Percentiles rank a stretch among this genome's conserved stretches.
Conservation (phyloP, 1,284 basidiomycete genomes). For the Cutaneotrichosporon spelunceum region DNA sequence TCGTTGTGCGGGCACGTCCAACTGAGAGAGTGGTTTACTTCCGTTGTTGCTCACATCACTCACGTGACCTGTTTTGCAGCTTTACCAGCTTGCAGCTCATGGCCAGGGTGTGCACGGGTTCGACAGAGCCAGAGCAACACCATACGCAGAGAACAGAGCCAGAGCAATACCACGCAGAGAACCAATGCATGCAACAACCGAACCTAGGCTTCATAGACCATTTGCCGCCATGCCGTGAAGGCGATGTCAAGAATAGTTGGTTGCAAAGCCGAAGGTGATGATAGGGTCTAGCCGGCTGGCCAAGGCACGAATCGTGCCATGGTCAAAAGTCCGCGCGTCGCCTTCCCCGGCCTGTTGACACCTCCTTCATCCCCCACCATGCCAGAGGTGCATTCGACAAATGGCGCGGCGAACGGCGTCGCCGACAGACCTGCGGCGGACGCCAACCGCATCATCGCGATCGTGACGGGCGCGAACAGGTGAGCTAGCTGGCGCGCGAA, state of each 20-base stretch:
- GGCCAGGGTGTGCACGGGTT: neutral
- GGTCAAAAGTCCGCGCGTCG: constrained; percentile 3
- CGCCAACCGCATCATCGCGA: constrained; percentile 51
- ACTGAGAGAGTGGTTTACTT: neutral
- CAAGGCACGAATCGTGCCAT: constrained; percentile 6
- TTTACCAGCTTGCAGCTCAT: too few relatives aligned
- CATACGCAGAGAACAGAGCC: too few relatives aligned
- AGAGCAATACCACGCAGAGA: too few relatives aligned
- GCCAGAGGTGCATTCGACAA: neutral
- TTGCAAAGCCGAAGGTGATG: neutral
- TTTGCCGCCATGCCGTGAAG: neutral
- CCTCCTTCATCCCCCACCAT: neutral
- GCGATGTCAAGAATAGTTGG: too few relatives aligned
- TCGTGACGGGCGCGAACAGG: constrained; percentile 70
- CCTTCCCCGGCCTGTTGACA: neutral
- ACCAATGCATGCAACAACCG: too few relatives aligned
- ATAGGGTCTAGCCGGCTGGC: neutral
- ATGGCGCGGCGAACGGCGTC: neutral
- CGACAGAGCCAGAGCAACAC: too few relatives aligned
- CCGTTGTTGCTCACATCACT: constrained; percentile 1
- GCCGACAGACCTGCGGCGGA: constrained; percentile 1
- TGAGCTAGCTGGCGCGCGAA: constrained; percentile 41
- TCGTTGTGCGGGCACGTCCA: neutral
- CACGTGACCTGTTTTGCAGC: neutral
- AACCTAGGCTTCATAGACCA: neutral